Evolutionary conservation across 2,329 filamentous ascomycete genomes (phyloP), one percentile per base, ranked within the genome.

Genomic region (Fulvia fulva): DNA sequence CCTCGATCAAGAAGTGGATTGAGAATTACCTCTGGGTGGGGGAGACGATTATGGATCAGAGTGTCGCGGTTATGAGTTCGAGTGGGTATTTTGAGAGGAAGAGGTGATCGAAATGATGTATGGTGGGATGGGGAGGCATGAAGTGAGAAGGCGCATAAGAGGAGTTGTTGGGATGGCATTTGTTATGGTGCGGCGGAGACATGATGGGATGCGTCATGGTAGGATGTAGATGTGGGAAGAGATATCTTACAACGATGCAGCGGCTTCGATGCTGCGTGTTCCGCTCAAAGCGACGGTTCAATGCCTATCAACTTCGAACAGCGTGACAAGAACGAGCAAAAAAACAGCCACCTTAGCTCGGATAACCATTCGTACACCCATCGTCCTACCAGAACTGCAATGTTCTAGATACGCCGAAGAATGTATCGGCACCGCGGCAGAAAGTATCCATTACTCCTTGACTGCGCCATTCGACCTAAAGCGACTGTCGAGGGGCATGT

Each of bases 41-140:
- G 68, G 94, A 99, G 80, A 96, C 91, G 85, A 89, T 97, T 64
- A 96, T 99, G 91, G 94, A 99, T 76, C 89, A 95, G 79, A 95
- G 91, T 28, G 91, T 97, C 30, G 92, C 92, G 43, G 84, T 97
- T 57, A 90, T 96, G 73, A 89, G 91, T 44, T 87, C 89, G 51
- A 95, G 90, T 72, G 84, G 87, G 60, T 99, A 87, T 77, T 99
- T 99, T 74, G 92, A 97, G 79, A 85, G 94, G 71, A 92, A 85
- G 75, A 85, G 92, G 79, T 95, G 56, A 59, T 23, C 11, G n/a
- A 37, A 3, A 51, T 1, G 28, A 30, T 14, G 12, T 22, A 28
- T 11, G 2, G 26, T 12, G 16, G 14, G 32, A 50, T 30, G 16
- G n/a, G 46, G 4, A 4, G 3, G 21, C 14, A 34, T 2, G 51